phyloP scores from a whole-genome alignment of 129 eudicot species.

The Chrysanthemum seticuspe region DNA sequence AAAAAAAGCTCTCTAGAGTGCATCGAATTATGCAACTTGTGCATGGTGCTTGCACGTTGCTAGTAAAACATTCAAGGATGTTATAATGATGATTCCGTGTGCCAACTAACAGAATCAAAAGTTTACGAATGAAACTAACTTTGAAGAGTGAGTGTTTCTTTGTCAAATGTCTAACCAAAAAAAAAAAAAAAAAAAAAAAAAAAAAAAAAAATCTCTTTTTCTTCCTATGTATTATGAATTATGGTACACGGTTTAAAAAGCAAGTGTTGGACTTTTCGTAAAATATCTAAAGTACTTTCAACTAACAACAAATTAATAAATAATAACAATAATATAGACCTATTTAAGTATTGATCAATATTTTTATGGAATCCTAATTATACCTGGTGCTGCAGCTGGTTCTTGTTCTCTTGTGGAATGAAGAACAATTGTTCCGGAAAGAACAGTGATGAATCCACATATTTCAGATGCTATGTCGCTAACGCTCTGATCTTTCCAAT shows the following conservation, averaged over 20 bases:
- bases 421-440: slow-evolving; percentile 81
- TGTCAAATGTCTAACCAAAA: too few relatives aligned
- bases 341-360: too few relatives aligned
- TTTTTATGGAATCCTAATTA: too few relatives aligned
- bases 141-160: too few relatives aligned
- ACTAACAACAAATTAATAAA: neutral
- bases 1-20: neutral
- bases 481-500: slow-evolving; percentile 71
- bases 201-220: too few relatives aligned
- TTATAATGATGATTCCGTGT: neutral
- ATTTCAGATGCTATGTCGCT: slow-evolving; percentile 81
- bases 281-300: slow-evolving; percentile 6
- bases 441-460: slow-evolving; percentile 90
- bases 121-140: neutral
- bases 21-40: neutral
- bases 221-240: neutral
- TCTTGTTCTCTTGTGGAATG: slow-evolving; percentile 88
- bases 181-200: too few relatives aligned
- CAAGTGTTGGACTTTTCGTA: neutral
- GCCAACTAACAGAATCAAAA: neutral
- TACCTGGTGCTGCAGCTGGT: slow-evolving; percentile 60
- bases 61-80: neutral
- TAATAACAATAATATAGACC: too few relatives aligned
- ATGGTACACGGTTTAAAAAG: neutral
- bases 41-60: slow-evolving; percentile 17